phyloP scores from a whole-genome alignment of 1,139 yeast species.

The Saccharomyces hybrid region DNA sequence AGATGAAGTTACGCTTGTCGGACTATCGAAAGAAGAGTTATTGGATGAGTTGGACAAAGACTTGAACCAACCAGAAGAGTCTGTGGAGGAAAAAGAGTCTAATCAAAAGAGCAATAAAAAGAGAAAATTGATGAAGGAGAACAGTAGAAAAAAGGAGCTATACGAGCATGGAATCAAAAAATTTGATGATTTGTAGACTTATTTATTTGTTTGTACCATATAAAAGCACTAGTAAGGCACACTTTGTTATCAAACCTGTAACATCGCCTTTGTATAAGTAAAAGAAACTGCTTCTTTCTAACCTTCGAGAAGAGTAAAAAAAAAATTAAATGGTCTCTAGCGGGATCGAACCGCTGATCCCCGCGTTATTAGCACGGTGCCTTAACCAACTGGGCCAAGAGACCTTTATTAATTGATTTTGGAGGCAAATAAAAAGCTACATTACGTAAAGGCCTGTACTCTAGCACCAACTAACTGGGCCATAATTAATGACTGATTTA shows the following conservation, averaged over 20 bases:
- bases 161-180: constrained; percentile 57
- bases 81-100: constrained; percentile 19
- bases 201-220: not conserved
- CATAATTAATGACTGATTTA: too few species aligned
- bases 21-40: constrained; percentile 27
- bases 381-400: constrained; percentile 32
- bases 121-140: constrained; percentile 21
- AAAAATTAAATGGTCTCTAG: constrained; percentile 23
- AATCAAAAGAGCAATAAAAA: constrained; percentile 20
- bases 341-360: constrained; percentile 32
- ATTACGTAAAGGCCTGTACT: too few species aligned
- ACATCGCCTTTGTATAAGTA: too few species aligned
- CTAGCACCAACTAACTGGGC: too few species aligned
- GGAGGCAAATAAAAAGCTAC: too few species aligned
- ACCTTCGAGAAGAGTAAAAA: constrained; percentile 4
- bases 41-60: constrained; percentile 28
- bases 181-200: constrained; percentile 50
- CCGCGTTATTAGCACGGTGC: constrained; percentile 32
- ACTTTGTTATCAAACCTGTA: not conserved
- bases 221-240: not conserved
- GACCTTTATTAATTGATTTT: constrained; percentile 11
- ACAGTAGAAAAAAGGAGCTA: constrained; percentile 33
- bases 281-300: too few species aligned
- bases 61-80: constrained; percentile 19
- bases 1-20: constrained; percentile 16